Percentiles rank a stretch among this genome's conserved stretches.
Conservation (phyloP, 2,329 filamentous ascomycete genomes). For the Botrytis hyacinthi region DNA sequence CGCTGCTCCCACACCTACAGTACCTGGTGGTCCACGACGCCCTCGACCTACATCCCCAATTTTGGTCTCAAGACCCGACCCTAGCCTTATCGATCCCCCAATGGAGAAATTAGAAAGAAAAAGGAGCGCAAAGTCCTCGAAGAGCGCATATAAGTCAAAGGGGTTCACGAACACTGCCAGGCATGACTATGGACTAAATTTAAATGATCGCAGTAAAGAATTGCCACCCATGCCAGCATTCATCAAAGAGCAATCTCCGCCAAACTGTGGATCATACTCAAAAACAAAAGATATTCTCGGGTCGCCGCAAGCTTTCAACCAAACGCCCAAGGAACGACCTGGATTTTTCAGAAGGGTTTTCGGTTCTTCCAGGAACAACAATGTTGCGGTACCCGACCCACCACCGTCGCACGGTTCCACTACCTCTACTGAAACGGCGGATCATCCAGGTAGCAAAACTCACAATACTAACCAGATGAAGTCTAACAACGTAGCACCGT, state of each 20-base stretch:
- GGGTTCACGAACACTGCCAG: slow-evolving; percentile 43
- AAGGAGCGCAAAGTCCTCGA: slow-evolving; percentile 58
- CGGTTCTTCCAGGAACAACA: slow-evolving; percentile 59
- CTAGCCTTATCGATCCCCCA: slow-evolving; percentile 26
- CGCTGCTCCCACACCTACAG: slow-evolving; percentile 80
- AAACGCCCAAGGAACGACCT: slow-evolving; percentile 63
- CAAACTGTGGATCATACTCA: slow-evolving; percentile 51
- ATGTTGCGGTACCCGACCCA: slow-evolving; percentile 38
- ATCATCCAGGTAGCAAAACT: slow-evolving; percentile 42
- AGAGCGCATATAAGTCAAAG: slow-evolving; percentile 38
- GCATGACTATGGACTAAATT: slow-evolving; percentile 38
- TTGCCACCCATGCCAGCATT: slow-evolving; percentile 39
- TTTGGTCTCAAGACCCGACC: slow-evolving; percentile 32
- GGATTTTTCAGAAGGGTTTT: slow-evolving; percentile 96
- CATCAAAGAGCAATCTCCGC: slow-evolving; percentile 50
- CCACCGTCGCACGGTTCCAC: slow-evolving; percentile 39
- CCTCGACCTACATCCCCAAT: slow-evolving; percentile 43
- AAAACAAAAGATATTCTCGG: slow-evolving; percentile 44
- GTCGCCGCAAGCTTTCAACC: slow-evolving; percentile 33
- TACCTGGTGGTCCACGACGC: slow-evolving; percentile 75
- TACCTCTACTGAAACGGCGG: slow-evolving; percentile 42
- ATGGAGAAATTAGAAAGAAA: slow-evolving; percentile 50
- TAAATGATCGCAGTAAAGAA: slow-evolving; percentile 34
- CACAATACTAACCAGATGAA: slow-evolving; percentile 50
- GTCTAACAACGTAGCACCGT: slow-evolving; percentile 34